These are phyloP conservation scores for Ustilago shanxiensis DNA, from an alignment of 1,284 basidiomycete species.

Conservation along the genomic window DNA sequence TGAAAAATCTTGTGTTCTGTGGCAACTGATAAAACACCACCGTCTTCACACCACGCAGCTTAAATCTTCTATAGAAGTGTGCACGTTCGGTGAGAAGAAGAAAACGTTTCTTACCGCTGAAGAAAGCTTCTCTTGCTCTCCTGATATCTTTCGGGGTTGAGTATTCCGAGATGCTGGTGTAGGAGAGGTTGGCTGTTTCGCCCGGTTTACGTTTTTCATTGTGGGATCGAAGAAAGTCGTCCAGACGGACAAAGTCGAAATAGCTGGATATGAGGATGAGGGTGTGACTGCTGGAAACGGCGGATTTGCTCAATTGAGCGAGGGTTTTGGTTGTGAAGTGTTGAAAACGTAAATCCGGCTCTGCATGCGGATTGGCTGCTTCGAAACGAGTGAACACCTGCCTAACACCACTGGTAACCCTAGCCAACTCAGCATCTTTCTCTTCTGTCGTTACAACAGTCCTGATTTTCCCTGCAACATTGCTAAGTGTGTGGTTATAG, in stretches of 20 bases:
- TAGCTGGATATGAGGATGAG: slow-evolving; percentile 92
- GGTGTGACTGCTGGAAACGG: slow-evolving; percentile 88
- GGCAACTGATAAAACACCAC: slow-evolving; percentile 93
- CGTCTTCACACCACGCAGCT: slow-evolving; percentile 83
- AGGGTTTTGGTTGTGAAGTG: slow-evolving; percentile 88
- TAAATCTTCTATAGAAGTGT: slow-evolving; percentile 91
- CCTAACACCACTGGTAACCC: slow-evolving; percentile 51
- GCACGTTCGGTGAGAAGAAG: slow-evolving; percentile 94
- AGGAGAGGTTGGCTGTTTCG: slow-evolving; percentile 72
- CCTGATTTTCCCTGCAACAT: slow-evolving; percentile 83
- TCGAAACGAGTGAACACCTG: slow-evolving; percentile 83
- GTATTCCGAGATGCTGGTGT: slow-evolving; percentile 90
- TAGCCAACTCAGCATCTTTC: slow-evolving; percentile 37
- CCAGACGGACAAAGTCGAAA: slow-evolving; percentile 94
- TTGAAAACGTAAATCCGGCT: slow-evolving; percentile 86
- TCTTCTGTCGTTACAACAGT: slow-evolving; percentile 22
- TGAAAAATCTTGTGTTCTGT: slow-evolving; percentile 89
- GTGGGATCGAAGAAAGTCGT: slow-evolving; percentile 80
- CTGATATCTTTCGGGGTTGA: slow-evolving; percentile 93
- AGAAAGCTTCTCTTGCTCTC: slow-evolving; percentile 91
- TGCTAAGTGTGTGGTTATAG: slow-evolving; percentile 81
- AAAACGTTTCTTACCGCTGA: slow-evolving; percentile 86
- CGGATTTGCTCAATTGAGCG: slow-evolving; percentile 85
- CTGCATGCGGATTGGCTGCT: slow-evolving; percentile 79
- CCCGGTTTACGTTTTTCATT: slow-evolving; percentile 69